Evolutionary conservation across 2,329 filamentous ascomycete genomes (phyloP), one percentile per base, ranked within the genome.

Genomic region (Fusarium virguliforme): DNA sequence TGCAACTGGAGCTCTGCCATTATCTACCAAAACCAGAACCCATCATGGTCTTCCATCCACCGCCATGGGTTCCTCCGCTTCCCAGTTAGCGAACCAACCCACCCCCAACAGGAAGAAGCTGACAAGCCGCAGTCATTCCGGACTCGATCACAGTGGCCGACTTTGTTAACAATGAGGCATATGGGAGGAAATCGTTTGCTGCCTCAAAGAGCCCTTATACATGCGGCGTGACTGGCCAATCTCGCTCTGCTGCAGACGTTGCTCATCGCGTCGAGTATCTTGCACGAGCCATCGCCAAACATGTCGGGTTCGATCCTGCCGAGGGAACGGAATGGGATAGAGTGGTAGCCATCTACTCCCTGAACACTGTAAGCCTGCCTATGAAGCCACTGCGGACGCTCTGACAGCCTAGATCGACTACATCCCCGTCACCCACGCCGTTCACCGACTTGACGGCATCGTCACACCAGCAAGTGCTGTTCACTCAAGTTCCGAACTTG

Each of bases 311-410:
- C 86, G 79, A 86, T 37, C 89, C 91, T 2, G 91, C 92, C 65
- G 80, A 89, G 58, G 93, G 91, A 13, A 88, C 89, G 0, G 91
- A 94, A 76, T 96, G 91, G 91, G 93, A 96, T 74, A 94, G 94
- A 79, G 92, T 95, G 18, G 84, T 94, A 41, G 91, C 85, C 1
- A 83, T 95, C 32, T 97, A 93, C 81, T 91, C 91, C 6, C 80
- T 94, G 62, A 97, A 97, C 77, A 93, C 93, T 15, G 92, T 93
- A 8, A n/a, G 56, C 22, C 4, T 4, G 85, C 68, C 6, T 12
- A 26, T 24, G 1, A 13, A 8, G 1, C 13, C 15, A 4, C 1
- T 6, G 1, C 1, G 1, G 3, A 2, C 1, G 8, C 4, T 7
- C 24, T 61, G 3, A 72, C 1, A 0, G 1, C 0, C 9, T 63